Evolutionary conservation across 768 basidiomycete species (phyloP).

Genomic region (Amanita thiersii): DNA sequence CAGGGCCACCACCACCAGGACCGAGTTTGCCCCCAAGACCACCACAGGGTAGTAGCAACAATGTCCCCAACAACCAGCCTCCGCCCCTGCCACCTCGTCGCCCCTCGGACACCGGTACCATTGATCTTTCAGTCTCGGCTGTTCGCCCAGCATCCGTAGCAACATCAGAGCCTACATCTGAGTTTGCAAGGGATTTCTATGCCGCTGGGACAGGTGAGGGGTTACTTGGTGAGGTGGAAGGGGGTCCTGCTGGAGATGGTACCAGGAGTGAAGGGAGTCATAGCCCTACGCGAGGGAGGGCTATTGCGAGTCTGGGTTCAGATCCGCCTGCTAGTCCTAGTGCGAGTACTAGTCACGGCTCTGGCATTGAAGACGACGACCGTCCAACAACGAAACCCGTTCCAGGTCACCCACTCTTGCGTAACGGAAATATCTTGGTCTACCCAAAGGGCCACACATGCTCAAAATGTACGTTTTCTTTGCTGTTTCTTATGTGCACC

Average conservation of each 20-base stretch:
- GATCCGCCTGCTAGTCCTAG: slow-evolving; percentile 3
- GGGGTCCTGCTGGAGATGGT: neutral
- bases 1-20: slow-evolving; percentile 15
- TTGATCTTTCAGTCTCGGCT: neutral
- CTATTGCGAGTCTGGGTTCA: slow-evolving; percentile 13
- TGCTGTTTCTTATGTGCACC: slow-evolving; percentile 1
- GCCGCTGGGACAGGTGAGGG: slow-evolving; percentile 32
- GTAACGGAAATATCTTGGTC: slow-evolving; percentile 53
- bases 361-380: slow-evolving; percentile 33
- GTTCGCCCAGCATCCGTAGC: neutral
- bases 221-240: slow-evolving; percentile 1
- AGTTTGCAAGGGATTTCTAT: slow-evolving; percentile 61
- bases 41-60: too few species aligned
- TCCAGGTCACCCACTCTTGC: slow-evolving; percentile 61
- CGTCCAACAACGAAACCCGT: slow-evolving; percentile 56
- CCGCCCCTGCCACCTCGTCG: slow-evolving; percentile 7
- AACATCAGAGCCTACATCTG: slow-evolving; percentile 23
- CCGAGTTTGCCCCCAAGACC: slow-evolving; percentile 9
- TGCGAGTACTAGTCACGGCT: neutral
- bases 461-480: slow-evolving; percentile 47
- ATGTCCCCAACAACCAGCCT: slow-evolving; percentile 2
- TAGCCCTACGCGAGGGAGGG: slow-evolving; percentile 19
- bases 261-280: slow-evolving; percentile 3
- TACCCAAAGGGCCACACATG: slow-evolving; percentile 62
- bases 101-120: slow-evolving; percentile 1